A percentile compares a stretch with the other conserved stretches of the same genome.
Evolutionary conservation across 116 monocot genomes (phyloP).

Genomic region (Thalassia testudinum): DNA sequence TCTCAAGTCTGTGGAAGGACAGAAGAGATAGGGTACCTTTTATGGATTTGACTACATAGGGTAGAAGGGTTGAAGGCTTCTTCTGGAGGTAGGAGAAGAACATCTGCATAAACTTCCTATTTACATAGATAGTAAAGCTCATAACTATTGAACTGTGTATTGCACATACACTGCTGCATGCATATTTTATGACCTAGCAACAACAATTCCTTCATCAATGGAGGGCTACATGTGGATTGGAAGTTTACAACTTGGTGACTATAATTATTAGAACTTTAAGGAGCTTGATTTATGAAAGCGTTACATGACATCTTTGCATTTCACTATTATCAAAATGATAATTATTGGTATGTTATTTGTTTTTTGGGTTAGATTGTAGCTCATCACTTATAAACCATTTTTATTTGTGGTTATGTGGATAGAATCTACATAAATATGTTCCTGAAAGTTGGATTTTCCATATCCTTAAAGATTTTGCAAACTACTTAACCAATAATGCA

Average conservation of each 20-base stretch:
- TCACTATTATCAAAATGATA: slow-evolving; percentile 63
- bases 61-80: slow-evolving; percentile 33
- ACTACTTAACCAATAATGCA: too few relatives aligned
- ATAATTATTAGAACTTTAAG: slow-evolving; percentile 35
- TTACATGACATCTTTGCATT: slow-evolving; percentile 56
- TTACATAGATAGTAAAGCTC: slow-evolving; percentile 60
- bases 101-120: slow-evolving; percentile 57
- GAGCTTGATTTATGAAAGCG: slow-evolving; percentile 38
- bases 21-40: slow-evolving; percentile 56
- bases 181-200: slow-evolving; percentile 65
- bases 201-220: slow-evolving; percentile 46
- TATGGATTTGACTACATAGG: slow-evolving; percentile 53
- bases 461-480: too few relatives aligned
- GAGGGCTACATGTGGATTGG: slow-evolving; percentile 78
- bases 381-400: too few relatives aligned
- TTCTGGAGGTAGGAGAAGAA: slow-evolving; percentile 42
- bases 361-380: background rate
- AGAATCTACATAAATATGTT: too few relatives aligned
- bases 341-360: slow-evolving; percentile 36
- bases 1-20: slow-evolving; percentile 32
- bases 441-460: too few relatives aligned
- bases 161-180: slow-evolving; percentile 67
- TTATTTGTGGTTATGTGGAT: too few relatives aligned
- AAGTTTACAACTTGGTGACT: slow-evolving; percentile 47
- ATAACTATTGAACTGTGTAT: slow-evolving; percentile 57